Evolutionary conservation across 345 rosid species (phyloP), one percentile per base, ranked within the genome.

Genomic region (rapeseed (Brassica napus)): DNA sequence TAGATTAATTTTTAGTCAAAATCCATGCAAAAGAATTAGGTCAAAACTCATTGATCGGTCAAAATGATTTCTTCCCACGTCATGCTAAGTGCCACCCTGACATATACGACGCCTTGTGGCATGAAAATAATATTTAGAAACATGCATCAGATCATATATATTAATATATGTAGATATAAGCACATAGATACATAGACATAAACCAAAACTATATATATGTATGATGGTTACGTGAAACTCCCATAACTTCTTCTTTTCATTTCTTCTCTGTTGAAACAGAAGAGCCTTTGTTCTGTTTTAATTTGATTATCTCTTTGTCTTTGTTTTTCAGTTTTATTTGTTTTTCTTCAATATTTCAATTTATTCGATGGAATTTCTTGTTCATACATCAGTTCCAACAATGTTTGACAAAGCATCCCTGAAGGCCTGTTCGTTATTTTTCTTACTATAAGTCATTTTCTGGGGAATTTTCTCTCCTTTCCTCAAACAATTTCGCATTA

Each of bases 171-270:
- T 49, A n/a, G 18, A 49, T 49, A 49, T 49, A 49, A 49, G 55
- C 55, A 49, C 4, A 49, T 49, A 49, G 1, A 14, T 49, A 49
- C 44, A 64, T 42, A 77, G 47, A 77, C 58, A 52, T 58, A 42
- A 73, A 62, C 66, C 35, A 70, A 70, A 69, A 70, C 69, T 75
- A 75, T 75, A 80, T 75, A 75, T 63, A 31, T 16, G 49, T 16
- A 2, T 49, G 71, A 75, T 80, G 26, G 83, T 75, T 80, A 80
- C 80, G 57, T 55, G 47, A 79, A 80, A 80, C 83, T 80, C 80
- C 76, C 80, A 75, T 80, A 80, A 75, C 68, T 39, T 79, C 57
- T 26, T 26, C 4, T n/a, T n/a, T 31, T 57, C 5, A 63, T 75
- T 64, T 80, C 66, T 70, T 75, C 65, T 65, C 75, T 80, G 76